A percentile compares a stretch with the other conserved stretches of the same genome.
Evolutionary conservation across 495 filamentous ascomycete species (phyloP).

Genomic region (Rostrohypoxylon terebratum): DNA sequence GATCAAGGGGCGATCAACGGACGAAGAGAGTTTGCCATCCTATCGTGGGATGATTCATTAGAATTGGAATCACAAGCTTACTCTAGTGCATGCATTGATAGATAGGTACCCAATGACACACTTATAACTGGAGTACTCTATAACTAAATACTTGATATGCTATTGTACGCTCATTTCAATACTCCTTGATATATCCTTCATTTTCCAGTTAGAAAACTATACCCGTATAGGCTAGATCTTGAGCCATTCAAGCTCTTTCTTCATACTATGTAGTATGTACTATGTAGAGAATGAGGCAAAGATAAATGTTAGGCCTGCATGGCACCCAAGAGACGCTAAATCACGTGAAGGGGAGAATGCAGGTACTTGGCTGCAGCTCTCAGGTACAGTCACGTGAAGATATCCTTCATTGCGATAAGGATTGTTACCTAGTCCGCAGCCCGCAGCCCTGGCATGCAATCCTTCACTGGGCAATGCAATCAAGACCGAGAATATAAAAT

Average conservation of each 20-base stretch:
- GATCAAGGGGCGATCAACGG: not conserved
- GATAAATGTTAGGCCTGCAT: not conserved
- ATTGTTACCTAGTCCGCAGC: not conserved
- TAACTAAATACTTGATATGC: too few relatives aligned
- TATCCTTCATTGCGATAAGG: constrained; percentile 13
- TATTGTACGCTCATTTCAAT: too few relatives aligned
- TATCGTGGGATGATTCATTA: not conserved
- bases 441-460: too few relatives aligned
- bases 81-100: not conserved
- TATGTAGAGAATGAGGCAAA: too few relatives aligned
- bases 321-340: not conserved
- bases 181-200: not conserved
- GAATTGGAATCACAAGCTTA: not conserved
- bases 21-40: not conserved
- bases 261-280: not conserved
- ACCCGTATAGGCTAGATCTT: not conserved
- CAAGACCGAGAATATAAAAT: constrained; percentile 35
- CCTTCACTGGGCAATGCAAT: not conserved
- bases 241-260: not conserved
- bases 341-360: not conserved
- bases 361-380: not conserved
- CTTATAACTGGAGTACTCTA: too few relatives aligned
- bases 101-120: not conserved
- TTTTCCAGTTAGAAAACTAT: not conserved
- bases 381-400: constrained; percentile 19